Percentiles rank a stretch among this genome's conserved stretches.
Evolutionary conservation across 2,329 filamentous ascomycete species (phyloP).

Genomic region (Talaromyces piceae): DNA sequence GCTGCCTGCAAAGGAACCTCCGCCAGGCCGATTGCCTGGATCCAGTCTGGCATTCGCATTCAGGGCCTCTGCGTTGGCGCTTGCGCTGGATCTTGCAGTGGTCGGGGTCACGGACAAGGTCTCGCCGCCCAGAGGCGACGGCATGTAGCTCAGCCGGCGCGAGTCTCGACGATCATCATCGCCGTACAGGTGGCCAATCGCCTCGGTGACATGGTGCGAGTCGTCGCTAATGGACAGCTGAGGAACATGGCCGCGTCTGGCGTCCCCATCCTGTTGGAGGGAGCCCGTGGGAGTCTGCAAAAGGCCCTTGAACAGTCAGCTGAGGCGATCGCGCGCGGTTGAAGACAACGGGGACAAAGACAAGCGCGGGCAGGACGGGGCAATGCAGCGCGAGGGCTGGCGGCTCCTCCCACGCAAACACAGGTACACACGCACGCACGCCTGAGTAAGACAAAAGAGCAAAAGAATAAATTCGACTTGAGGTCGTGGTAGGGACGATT

Average conservation of each 20-base stretch:
- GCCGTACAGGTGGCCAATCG: constrained; percentile 85
- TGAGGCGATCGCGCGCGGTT: constrained; percentile 1
- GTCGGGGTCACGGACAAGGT: constrained; percentile 23
- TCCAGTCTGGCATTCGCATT: constrained; percentile 13
- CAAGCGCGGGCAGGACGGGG: neutral
- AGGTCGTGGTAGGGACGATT: neutral
- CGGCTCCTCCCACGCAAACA: too few species aligned
- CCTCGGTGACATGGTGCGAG: constrained; percentile 88
- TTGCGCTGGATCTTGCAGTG: neutral
- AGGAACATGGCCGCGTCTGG: constrained; percentile 51
- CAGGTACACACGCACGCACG: too few species aligned
- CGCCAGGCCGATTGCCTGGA: constrained; percentile 14
- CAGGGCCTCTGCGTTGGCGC: constrained; percentile 6
- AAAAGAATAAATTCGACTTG: neutral
- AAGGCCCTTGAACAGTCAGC: constrained; percentile 10
- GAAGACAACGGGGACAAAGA: neutral
- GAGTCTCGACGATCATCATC: constrained; percentile 57
- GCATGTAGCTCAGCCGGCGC: constrained; percentile 69
- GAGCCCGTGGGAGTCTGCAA: constrained; percentile 9
- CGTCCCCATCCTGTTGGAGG: constrained; percentile 24
- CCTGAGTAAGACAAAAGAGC: too few species aligned
- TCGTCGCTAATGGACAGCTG: constrained; percentile 74
- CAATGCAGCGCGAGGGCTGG: too few species aligned
- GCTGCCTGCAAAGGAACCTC: constrained; percentile 24
- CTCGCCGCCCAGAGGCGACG: constrained; percentile 39